Percentiles rank a stretch among this genome's conserved stretches.
phyloP scores from a whole-genome alignment of 1,284 basidiomycete genomes.

The Coniophora puteana region DNA sequence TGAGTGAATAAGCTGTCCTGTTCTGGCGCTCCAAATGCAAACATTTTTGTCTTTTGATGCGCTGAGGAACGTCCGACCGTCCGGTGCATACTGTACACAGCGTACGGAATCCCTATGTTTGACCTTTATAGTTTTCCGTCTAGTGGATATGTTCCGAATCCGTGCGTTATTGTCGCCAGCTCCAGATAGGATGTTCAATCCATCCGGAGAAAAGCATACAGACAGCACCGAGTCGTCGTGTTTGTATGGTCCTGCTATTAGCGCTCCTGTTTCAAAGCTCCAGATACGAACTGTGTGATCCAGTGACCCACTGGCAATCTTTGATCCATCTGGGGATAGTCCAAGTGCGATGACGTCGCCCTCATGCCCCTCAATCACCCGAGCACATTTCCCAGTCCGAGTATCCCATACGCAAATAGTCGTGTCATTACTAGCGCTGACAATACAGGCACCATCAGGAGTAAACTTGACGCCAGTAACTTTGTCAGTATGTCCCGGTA shows the following conservation, averaged over 20 bases:
- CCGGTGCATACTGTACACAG: too few relatives aligned
- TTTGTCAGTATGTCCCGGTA: constrained; percentile 15
- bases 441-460: constrained; percentile 16
- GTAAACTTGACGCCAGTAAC: constrained; percentile 23
- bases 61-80: too few relatives aligned
- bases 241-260: constrained; percentile 11
- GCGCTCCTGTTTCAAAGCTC: too few relatives aligned
- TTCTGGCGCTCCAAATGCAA: too few relatives aligned
- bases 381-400: constrained; percentile 4
- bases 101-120: too few relatives aligned
- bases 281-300: constrained; percentile 24
- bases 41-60: too few relatives aligned
- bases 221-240: constrained; percentile 9
- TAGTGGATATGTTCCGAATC: too few relatives aligned
- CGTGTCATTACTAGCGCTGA: constrained; percentile 17
- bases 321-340: constrained; percentile 14
- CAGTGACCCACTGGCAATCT: constrained; percentile 23
- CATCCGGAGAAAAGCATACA: too few relatives aligned
- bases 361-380: constrained; percentile 9
- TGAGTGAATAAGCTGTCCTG: too few relatives aligned
- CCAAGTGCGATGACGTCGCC: constrained; percentile 8
- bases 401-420: constrained; percentile 19
- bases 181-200: too few relatives aligned
- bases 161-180: too few relatives aligned
- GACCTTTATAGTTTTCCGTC: too few relatives aligned